Conservation (phyloP, 2,329 filamentous ascomycete species). For the Ophiocordyceps camponoti-floridani region DNA sequence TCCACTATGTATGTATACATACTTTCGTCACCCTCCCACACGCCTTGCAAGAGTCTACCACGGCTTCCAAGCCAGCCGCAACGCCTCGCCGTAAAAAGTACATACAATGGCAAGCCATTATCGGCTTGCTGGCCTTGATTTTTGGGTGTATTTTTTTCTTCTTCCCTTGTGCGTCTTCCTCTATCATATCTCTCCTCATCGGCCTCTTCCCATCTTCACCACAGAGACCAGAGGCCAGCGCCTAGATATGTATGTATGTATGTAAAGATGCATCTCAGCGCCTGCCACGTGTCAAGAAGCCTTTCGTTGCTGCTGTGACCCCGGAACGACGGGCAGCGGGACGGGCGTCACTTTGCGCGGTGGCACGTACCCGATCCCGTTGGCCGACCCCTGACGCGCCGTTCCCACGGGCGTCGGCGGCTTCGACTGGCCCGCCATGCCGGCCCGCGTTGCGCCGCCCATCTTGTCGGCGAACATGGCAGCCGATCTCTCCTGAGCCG, state of each 20-base stretch:
- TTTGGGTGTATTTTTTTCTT: neutral
- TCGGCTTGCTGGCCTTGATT: neutral
- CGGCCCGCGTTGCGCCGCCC: slow-evolving; percentile 23
- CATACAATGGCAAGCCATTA: neutral
- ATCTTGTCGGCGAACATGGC: slow-evolving; percentile 22
- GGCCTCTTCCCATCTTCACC: no score
- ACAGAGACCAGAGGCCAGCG: neutral
- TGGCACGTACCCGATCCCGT: slow-evolving; percentile 15
- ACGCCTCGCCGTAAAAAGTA: slow-evolving; percentile 1
- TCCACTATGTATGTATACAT: no score
- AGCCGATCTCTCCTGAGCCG: slow-evolving; percentile 21
- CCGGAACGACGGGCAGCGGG: slow-evolving; percentile 23
- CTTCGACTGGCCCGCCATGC: slow-evolving; percentile 16
- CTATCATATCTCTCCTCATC: no score
- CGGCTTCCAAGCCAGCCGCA: neutral
- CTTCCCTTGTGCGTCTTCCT: neutral
- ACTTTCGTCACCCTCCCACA: no score
- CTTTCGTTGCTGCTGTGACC: slow-evolving; percentile 9
- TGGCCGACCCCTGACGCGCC: slow-evolving; percentile 14
- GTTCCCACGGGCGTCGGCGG: slow-evolving; percentile 7
- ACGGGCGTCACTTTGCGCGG: slow-evolving; percentile 25
- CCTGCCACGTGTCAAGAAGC: neutral
- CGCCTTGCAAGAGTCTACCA: neutral
- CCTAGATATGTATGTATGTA: neutral
- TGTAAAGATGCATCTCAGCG: no score